Base-by-base conservation (phyloP, 352 stramenopile genomes). In the Globisporangium apiculatum region DNA sequence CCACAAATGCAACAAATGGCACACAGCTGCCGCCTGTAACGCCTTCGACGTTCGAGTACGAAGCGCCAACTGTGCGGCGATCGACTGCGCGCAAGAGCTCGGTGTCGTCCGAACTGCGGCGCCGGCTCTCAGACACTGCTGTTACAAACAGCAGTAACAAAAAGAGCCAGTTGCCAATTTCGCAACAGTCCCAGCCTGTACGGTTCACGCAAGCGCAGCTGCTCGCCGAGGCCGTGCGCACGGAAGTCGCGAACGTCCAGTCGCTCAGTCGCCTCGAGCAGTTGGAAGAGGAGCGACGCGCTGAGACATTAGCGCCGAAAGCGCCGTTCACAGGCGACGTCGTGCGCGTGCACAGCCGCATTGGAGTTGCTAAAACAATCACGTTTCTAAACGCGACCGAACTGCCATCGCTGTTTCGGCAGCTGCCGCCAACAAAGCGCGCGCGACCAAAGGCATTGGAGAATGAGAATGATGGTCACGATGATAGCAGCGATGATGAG, bases 201-300 rank as follows among this genome's bases (percentile, higher is more conserved):
- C 51, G 51, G 4, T 31, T 92, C 53, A 89, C 81, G 14, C 84
- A 94, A 49, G 67, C 77, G 41, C 68, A 94, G 57, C 51, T 94
- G 11, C 50, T 94, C 17, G 67, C 68, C 2, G 84, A 94, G 64
- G 84, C 84, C 18, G 84, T 94, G 62, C 71, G 71, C 41, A 91
- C 77, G 0, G 84, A 94, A 50, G 75, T 94, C 46, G 76, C 89
- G 47, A 94, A 94, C 54, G 75, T 64, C 43, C 76, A 88, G 71
- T 91, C 81, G n/a, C 64, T 94, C 37, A 85, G 83, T 45, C 72
- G 79, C 43, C 46, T 94, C 42, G 84, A 94, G 62, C 81, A 83
- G 58, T 60, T 91, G 0, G 84, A 94, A 54, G 84, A 94, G 64
- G 84, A 94, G 67, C 91, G 90, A 67, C 86, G 86, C 17, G 69